Evolutionary conservation across 23 red algal species (phyloP).

Genomic region (Agarophyton chilense): DNA sequence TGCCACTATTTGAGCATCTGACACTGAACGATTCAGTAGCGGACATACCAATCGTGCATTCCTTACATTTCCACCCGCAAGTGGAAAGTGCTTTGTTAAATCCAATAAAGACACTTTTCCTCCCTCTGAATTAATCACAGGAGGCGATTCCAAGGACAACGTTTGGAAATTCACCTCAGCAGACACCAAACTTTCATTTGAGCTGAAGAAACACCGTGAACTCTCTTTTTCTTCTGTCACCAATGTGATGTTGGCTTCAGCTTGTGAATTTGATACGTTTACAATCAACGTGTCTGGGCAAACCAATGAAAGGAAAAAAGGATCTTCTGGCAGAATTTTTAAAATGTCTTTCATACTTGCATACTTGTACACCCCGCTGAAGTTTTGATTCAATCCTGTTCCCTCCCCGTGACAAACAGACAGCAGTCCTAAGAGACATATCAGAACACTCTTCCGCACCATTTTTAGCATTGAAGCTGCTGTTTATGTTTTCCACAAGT

Average conservation of each 20-base stretch:
- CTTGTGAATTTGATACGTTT: not conserved
- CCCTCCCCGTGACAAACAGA: not conserved
- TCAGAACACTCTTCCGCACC: not conserved
- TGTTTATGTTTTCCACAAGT: not conserved
- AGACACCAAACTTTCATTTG: not conserved
- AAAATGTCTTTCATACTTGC: slow-evolving; percentile 1
- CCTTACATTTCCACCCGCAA: not conserved
- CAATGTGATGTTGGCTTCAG: not conserved
- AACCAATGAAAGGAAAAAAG: not conserved
- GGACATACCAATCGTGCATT: not conserved
- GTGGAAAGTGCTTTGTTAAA: not conserved
- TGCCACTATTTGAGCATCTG: not conserved
- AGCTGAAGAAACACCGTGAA: not conserved
- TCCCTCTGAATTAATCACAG: not conserved
- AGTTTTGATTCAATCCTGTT: not conserved
- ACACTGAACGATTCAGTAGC: not conserved
- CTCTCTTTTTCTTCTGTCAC: not conserved
- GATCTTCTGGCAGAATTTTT: not conserved
- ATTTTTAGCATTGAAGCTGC: not conserved
- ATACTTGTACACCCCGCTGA: slow-evolving; percentile 7
- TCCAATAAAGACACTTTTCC: not conserved
- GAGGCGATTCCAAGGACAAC: not conserved
- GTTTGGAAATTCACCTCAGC: not conserved
- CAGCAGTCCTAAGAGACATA: not conserved
- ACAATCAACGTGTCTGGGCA: not conserved